Evolutionary conservation across 495 filamentous ascomycete genomes (phyloP).

Genomic region (Aspergillus nanangensis): DNA sequence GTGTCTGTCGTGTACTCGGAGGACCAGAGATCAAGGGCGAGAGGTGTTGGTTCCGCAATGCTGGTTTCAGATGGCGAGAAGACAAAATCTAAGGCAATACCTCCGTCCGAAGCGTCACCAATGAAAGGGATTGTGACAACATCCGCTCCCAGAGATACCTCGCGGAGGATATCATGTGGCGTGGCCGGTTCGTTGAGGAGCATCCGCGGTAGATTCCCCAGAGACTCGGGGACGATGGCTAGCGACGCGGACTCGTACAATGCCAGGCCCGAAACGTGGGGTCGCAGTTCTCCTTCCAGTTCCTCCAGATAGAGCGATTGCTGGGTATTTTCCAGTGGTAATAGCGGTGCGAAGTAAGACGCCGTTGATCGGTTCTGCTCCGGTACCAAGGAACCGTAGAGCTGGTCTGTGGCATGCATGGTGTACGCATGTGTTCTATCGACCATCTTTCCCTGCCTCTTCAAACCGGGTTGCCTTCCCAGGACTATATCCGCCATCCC

Average conservation of each 20-base stretch:
- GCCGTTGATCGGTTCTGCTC: slow-evolving; percentile 29
- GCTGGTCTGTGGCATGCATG: slow-evolving; percentile 41
- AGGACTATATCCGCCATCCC: slow-evolving; percentile 72
- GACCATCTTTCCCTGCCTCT: slow-evolving; percentile 75
- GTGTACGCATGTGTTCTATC: slow-evolving; percentile 78
- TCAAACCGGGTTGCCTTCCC: slow-evolving; percentile 54
- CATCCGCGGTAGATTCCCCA: slow-evolving; percentile 64
- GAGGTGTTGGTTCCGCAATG: slow-evolving; percentile 29
- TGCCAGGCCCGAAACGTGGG: slow-evolving; percentile 68
- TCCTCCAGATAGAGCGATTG: slow-evolving; percentile 74
- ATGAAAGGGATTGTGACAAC: slow-evolving; percentile 74
- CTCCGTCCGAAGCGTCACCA: slow-evolving; percentile 69
- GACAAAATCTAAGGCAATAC: slow-evolving; percentile 75
- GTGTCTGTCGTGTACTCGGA: slow-evolving; percentile 51
- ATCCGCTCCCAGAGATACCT: slow-evolving; percentile 73
- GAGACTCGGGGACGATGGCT: slow-evolving; percentile 52
- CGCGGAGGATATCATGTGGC: slow-evolving; percentile 71
- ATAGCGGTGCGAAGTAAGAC: slow-evolving; percentile 73
- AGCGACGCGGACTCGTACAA: slow-evolving; percentile 74
- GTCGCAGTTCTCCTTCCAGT: slow-evolving; percentile 48
- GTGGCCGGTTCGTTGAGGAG: slow-evolving; percentile 60
- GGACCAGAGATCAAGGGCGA: slow-evolving; percentile 77
- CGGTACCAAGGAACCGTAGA: slow-evolving; percentile 40
- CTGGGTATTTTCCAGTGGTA: slow-evolving; percentile 67
- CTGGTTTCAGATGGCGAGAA: slow-evolving; percentile 48